Base-by-base conservation (phyloP, 192 early-diverging fungal species). In the Backusella tuberculispora region DNA sequence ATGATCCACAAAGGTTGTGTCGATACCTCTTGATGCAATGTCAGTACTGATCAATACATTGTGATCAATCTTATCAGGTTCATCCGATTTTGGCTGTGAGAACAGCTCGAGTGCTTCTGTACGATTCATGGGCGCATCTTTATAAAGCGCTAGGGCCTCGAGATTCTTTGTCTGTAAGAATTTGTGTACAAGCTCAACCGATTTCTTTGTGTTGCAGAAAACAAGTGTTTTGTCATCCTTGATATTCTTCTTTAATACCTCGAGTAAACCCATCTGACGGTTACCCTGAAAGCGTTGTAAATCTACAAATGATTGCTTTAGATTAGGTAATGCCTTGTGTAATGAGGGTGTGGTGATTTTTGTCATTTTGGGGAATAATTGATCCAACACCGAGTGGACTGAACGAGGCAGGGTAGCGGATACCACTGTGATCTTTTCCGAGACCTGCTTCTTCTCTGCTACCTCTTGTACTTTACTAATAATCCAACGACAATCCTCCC, bases 1-100 rank as follows among this genome's bases (percentile, higher is more conserved):
- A 81, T 97, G 97, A 34, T 92, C 86, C 6, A 96, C 95, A 65
- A 89, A 89, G 29, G 90, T 91, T 19, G 95, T 96, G 71, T 98
- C 97, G 38, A 98, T 81, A 0, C 97, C 97, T 40, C 97, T 86
- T 6, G 94, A 95, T 2, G 92, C 95, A 73, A 97, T 88, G 77
- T 98, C 97, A 1, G 97, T 98, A 69, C 94, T 93, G 43, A 97
- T 92, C 72, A 95, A 72, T 17, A 98, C 86, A 74, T 90, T 85
- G 21, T 84, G 47, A 66, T 66, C 63, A 12, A 69, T 41, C 6
- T 63, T 65, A 12, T 47, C 72, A 37, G 43, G 74, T 63, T 56
- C 29, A 13, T 60, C 17, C 17, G 69, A 37, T 21, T 69, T 69
- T 56, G 63, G 26, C 71, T 66, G 72, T 10, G 76, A 69, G 70